A percentile compares a stretch with the other conserved stretches of the same genome.
These are phyloP conservation scores for Akanthomyces lecanii DNA, from an alignment of 2,329 filamentous ascomycete genomes.

Conservation along the genomic window DNA sequence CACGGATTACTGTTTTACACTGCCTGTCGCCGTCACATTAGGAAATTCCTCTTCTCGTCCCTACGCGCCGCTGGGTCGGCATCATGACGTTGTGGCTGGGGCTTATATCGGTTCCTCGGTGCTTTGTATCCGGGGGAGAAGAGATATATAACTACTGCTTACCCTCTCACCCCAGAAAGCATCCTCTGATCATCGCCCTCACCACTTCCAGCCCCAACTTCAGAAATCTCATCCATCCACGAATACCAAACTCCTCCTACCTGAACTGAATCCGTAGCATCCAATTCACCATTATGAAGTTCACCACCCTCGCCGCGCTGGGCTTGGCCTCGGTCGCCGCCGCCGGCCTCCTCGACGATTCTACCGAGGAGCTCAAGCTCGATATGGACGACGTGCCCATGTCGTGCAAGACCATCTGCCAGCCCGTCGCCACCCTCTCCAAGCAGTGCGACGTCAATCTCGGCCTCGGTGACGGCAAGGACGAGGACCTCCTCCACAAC, in stretches of 20 bases:
- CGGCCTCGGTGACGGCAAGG: conserved; percentile 27
- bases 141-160: conserved; percentile 11
- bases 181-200: not conserved
- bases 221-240: not conserved
- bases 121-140: not conserved
- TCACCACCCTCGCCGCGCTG: conserved; percentile 18
- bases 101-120: not conserved
- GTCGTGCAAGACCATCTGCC: conserved; percentile 34
- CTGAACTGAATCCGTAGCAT: not conserved
- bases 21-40: not conserved
- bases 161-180: not conserved
- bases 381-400: conserved; percentile 32
- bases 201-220: not conserved
- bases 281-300: conserved; percentile 26
- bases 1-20: not conserved
- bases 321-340: conserved; percentile 28
- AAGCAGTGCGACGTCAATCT: conserved; percentile 34
- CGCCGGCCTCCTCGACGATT: conserved; percentile 26
- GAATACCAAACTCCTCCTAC: too few relatives aligned
- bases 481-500: conserved; percentile 34
- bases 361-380: conserved; percentile 31
- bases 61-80: too few relatives aligned
- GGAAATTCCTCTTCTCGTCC: too few relatives aligned
- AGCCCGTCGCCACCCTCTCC: conserved; percentile 33
- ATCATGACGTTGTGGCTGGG: conserved; percentile 13